Conservation (phyloP, 2,329 filamentous ascomycete species). For the Bipolaris sorokiniana region DNA sequence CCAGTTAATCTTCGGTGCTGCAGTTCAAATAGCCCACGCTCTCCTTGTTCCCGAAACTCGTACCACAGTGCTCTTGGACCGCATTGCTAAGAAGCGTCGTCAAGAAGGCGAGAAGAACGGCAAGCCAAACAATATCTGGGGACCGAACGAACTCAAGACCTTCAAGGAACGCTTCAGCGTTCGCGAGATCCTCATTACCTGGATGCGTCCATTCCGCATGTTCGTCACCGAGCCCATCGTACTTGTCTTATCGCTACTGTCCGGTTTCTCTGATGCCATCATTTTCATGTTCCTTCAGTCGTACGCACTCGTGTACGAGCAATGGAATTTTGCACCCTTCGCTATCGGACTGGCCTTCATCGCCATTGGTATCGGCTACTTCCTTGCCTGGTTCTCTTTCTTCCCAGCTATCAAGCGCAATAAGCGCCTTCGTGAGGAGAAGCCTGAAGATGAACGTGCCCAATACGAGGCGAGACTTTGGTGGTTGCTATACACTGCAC, state of each 20-base stretch:
- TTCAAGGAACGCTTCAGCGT: conserved; percentile 46
- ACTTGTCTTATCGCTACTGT: conserved; percentile 71
- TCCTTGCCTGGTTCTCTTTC: conserved; percentile 68
- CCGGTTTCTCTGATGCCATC: conserved; percentile 76
- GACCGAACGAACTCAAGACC: conserved; percentile 70
- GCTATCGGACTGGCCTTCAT: conserved; percentile 68
- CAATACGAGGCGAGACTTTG: conserved; percentile 63
- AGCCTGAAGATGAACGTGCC: conserved; percentile 37
- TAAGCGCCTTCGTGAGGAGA: conserved; percentile 36
- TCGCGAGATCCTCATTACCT: conserved; percentile 55
- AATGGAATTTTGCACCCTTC: conserved; percentile 68
- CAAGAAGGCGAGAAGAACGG: conserved; percentile 66
- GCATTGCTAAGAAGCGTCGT: conserved; percentile 76
- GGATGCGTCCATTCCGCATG: conserved; percentile 71
- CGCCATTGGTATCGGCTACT: conserved; percentile 64
- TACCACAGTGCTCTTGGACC: conserved; percentile 77
- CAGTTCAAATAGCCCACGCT: conserved; percentile 71
- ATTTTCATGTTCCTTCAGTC: conserved; percentile 82
- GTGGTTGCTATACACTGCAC: conserved; percentile 68
- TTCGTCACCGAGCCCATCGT: conserved; percentile 79
- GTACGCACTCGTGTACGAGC: conserved; percentile 69
- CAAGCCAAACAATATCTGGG: conserved; percentile 67
- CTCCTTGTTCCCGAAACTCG: conserved; percentile 79
- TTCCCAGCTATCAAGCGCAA: conserved; percentile 58
- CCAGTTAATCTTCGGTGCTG: conserved; percentile 78